Conservation (phyloP, 495 filamentous ascomycete genomes). For the Delitschia confertaspora region DNA sequence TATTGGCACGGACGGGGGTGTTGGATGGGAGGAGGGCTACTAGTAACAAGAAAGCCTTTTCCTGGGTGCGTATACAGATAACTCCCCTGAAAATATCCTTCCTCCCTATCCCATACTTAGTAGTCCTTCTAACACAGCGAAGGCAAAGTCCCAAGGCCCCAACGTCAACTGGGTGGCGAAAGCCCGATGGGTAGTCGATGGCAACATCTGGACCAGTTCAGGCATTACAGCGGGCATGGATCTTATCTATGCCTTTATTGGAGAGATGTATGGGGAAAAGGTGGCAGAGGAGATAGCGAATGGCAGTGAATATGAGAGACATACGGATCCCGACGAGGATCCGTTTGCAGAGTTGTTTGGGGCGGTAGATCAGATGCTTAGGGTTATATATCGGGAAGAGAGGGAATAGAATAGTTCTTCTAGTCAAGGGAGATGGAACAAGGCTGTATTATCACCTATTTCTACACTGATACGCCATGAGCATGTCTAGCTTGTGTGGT, state of each 20-base stretch:
- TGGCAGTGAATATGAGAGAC: slow-evolving; percentile 35
- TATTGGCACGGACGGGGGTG: slow-evolving; percentile 20
- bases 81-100: neutral
- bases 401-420: too few relatives aligned
- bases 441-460: too few relatives aligned
- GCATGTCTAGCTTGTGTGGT: too few relatives aligned
- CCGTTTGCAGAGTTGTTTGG: slow-evolving; percentile 35
- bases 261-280: slow-evolving; percentile 37
- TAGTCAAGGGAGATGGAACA: too few relatives aligned
- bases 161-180: slow-evolving; percentile 50
- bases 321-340: slow-evolving; percentile 30
- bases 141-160: slow-evolving; percentile 35
- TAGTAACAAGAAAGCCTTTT: slow-evolving; percentile 26
- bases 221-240: slow-evolving; percentile 61
- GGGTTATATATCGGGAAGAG: neutral
- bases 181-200: slow-evolving; percentile 58
- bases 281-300: slow-evolving; percentile 25
- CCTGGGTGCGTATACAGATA: slow-evolving; percentile 31
- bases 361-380: too few relatives aligned
- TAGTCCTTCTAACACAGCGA: slow-evolving; percentile 42
- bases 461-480: too few relatives aligned
- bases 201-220: slow-evolving; percentile 58
- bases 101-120: slow-evolving; percentile 42
- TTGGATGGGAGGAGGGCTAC: slow-evolving; percentile 26
- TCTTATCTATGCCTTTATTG: slow-evolving; percentile 47